phyloP scores from a whole-genome alignment of 345 rosid genomes.

The Salix viminalis region DNA sequence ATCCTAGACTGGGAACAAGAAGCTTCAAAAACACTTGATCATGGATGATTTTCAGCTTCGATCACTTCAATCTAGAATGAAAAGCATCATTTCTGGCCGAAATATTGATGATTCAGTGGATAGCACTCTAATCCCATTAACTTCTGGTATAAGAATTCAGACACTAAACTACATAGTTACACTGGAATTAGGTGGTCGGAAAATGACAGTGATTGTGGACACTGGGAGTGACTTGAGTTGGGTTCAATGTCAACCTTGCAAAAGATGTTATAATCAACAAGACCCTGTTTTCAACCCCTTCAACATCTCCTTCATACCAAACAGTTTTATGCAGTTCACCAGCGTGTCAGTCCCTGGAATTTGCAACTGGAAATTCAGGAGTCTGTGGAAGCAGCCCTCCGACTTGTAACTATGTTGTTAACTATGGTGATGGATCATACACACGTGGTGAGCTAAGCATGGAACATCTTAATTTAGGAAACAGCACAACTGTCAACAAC shows the following conservation, averaged over 20 bases:
- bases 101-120: constrained; percentile 22
- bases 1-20: constrained; percentile 53
- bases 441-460: constrained; percentile 65
- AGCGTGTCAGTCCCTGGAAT: constrained; percentile 51
- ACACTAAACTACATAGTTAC: constrained; percentile 74
- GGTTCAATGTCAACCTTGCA: constrained; percentile 93
- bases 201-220: constrained; percentile 69
- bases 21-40: constrained; percentile 44
- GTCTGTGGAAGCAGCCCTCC: constrained; percentile 36
- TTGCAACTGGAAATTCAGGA: constrained; percentile 47
- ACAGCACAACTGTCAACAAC: constrained; percentile 22
- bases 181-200: constrained; percentile 49
- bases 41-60: constrained; percentile 51
- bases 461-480: constrained; percentile 51
- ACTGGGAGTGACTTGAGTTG: constrained; percentile 95
- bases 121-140: constrained; percentile 42
- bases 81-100: constrained; percentile 16
- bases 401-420: constrained; percentile 60
- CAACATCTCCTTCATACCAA: constrained; percentile 54
- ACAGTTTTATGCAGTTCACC: constrained; percentile 62
- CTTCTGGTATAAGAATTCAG: constrained; percentile 58
- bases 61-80: constrained; percentile 50
- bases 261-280: constrained; percentile 58
- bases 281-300: constrained; percentile 73
- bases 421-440: constrained; percentile 87